A percentile compares a stretch with the other conserved stretches of the same genome.
Evolutionary conservation across 1,139 yeast species (phyloP).

Genomic region (Nakaseomyces kungkrabaensis): DNA sequence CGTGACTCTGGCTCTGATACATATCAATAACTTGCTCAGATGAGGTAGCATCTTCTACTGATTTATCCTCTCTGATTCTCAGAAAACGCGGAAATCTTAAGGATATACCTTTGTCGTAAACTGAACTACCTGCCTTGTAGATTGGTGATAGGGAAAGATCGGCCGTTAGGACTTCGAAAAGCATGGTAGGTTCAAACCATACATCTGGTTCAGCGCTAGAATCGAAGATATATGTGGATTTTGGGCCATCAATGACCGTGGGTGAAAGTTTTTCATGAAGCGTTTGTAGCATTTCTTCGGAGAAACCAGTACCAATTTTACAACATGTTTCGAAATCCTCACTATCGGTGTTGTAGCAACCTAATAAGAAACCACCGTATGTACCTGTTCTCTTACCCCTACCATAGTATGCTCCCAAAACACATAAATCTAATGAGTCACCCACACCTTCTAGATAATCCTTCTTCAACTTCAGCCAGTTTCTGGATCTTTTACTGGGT

Average conservation of each 20-base stretch:
- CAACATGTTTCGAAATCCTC: slow-evolving; percentile 94
- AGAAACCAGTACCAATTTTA: slow-evolving; percentile 95
- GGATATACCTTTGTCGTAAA: slow-evolving; percentile 80
- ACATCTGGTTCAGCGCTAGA: slow-evolving; percentile 76
- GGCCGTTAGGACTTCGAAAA: slow-evolving; percentile 91
- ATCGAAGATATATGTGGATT: slow-evolving; percentile 63
- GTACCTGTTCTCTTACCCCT: slow-evolving; percentile 90
- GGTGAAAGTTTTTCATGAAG: slow-evolving; percentile 55
- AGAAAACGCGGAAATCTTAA: slow-evolving; percentile 86
- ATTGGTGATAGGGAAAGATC: slow-evolving; percentile 88
- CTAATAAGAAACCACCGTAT: slow-evolving; percentile 89
- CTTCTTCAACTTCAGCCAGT: slow-evolving; percentile 91
- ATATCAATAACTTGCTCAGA: slow-evolving; percentile 87
- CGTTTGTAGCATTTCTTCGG: slow-evolving; percentile 66
- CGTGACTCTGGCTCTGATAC: slow-evolving; percentile 62
- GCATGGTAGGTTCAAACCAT: slow-evolving; percentile 85
- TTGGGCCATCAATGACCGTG: slow-evolving; percentile 59
- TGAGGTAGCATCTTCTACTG: slow-evolving; percentile 79
- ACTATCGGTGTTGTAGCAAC: slow-evolving; percentile 78
- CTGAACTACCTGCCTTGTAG: slow-evolving; percentile 76
- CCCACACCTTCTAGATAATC: slow-evolving; percentile 93
- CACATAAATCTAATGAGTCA: slow-evolving; percentile 88
- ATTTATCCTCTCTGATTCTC: slow-evolving; percentile 78
- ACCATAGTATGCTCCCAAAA: slow-evolving; percentile 89
- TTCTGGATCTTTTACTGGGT: slow-evolving; percentile 88